Percentiles rank a stretch among this genome's conserved stretches.
These are phyloP conservation scores for Coniochaeta sp. DNA, from an alignment of 2,329 filamentous ascomycete species.

Conservation along the genomic window DNA sequence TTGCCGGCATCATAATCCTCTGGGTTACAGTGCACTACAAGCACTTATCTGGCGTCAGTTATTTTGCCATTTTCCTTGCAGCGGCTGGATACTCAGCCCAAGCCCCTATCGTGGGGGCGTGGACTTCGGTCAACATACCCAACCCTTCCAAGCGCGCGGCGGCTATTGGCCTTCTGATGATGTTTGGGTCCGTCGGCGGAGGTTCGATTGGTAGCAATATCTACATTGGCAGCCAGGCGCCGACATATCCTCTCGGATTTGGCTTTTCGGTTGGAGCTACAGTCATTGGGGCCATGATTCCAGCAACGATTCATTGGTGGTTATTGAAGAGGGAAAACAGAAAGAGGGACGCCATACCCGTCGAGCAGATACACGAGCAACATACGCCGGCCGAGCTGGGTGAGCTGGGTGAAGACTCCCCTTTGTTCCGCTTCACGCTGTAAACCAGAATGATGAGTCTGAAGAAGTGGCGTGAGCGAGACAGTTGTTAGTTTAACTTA, in stretches of 20 bases:
- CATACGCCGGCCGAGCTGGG: constrained; percentile 7
- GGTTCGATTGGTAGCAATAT: constrained; percentile 14
- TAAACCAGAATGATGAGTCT: not conserved
- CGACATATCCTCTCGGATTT: constrained; percentile 12
- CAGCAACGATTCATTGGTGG: constrained; percentile 6
- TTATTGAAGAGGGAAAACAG: constrained; percentile 7
- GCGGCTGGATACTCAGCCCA: constrained; percentile 12
- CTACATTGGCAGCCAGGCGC: constrained; percentile 13
- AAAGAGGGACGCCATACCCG: constrained; percentile 5
- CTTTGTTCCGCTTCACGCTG: constrained; percentile 8
- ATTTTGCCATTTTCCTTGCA: constrained; percentile 16
- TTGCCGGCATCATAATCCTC: constrained; percentile 12
- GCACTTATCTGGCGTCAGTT: constrained; percentile 12
- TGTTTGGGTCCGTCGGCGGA: constrained; percentile 7
- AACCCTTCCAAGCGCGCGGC: constrained; percentile 15
- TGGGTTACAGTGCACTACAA: constrained; percentile 12
- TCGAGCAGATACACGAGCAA: constrained; percentile 1
- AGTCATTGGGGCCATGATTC: constrained; percentile 8
- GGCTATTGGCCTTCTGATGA: constrained; percentile 12
- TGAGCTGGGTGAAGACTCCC: constrained; percentile 9
- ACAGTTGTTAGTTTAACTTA: no score
- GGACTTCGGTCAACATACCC: constrained; percentile 5
- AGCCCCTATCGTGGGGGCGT: constrained; percentile 9
- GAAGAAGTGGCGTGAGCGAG: no score
- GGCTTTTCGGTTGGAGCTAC: constrained; percentile 4